Evolutionary conservation across 2,329 filamentous ascomycete genomes (phyloP).

Genomic region (Trichophyton schoenleinii): DNA sequence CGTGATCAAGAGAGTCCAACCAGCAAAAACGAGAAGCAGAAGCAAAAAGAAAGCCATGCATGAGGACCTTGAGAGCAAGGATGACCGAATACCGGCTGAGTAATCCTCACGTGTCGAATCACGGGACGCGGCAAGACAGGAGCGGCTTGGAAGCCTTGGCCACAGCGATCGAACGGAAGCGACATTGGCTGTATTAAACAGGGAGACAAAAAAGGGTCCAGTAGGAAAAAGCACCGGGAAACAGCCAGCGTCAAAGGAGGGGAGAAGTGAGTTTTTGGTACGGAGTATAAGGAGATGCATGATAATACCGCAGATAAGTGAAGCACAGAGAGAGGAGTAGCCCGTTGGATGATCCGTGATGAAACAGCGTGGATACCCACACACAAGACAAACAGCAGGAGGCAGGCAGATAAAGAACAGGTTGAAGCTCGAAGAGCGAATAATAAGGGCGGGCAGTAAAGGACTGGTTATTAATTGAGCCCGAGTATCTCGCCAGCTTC

Average conservation of each 20-base stretch:
- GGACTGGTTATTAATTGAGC: neutral
- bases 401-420: neutral
- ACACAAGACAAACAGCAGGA: neutral
- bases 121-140: neutral
- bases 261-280: neutral
- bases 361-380: neutral
- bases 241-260: neutral
- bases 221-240: neutral
- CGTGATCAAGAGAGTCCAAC: conserved; percentile 15
- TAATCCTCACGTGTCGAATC: neutral
- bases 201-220: neutral
- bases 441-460: neutral
- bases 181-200: neutral
- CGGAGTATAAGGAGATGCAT: neutral
- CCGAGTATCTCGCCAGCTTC: neutral
- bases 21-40: conserved; percentile 11
- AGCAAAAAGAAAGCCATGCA: neutral
- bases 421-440: neutral
- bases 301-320: conserved; percentile 1
- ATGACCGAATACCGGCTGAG: neutral
- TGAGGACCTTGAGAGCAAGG: conserved; percentile 2
- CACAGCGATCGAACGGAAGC: neutral
- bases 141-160: neutral
- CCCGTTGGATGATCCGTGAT: neutral
- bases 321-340: neutral